Conservation (phyloP, 1,139 yeast genomes). For the Pneumocystis canis region DNA sequence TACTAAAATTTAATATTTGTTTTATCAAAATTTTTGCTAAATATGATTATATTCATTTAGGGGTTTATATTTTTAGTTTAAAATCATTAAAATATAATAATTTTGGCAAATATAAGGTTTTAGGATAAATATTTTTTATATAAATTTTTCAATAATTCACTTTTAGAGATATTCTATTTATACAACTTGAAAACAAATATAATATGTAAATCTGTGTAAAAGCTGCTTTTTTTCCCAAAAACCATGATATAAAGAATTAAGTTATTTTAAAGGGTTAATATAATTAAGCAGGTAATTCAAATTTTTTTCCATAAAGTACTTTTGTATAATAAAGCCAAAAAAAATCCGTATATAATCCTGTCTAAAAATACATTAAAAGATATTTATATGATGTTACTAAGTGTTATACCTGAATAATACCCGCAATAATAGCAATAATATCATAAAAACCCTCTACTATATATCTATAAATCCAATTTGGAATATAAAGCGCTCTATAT, state of each 20-base stretch:
- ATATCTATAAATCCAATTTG: conserved; percentile 90
- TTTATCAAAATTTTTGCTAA: not conserved
- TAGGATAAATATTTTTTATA: not conserved
- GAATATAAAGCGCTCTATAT: conserved; percentile 76
- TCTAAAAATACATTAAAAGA: conserved; percentile 26
- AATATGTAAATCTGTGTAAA: not conserved
- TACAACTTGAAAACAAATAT: not conserved
- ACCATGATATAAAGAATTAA: not conserved
- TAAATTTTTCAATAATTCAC: not conserved
- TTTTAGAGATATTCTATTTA: not conserved
- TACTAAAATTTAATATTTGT: not conserved
- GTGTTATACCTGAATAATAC: conserved; percentile 38
- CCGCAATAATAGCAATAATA: conserved; percentile 58
- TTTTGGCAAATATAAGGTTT: not conserved
- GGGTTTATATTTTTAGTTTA: not conserved
- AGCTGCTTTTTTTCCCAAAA: not conserved
- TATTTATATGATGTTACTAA: not conserved
- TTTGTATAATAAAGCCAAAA: conserved; percentile 77
- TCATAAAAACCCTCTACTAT: conserved; percentile 53
- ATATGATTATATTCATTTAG: not conserved
- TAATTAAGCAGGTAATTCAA: conserved; percentile 58
- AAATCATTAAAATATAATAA: not conserved
- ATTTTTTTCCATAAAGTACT: conserved; percentile 70
- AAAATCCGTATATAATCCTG: conserved; percentile 81
- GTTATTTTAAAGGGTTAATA: not conserved